These are phyloP conservation scores for Pisolithus microcarpus DNA, from an alignment of 768 basidiomycete genomes.

Conservation along the genomic window DNA sequence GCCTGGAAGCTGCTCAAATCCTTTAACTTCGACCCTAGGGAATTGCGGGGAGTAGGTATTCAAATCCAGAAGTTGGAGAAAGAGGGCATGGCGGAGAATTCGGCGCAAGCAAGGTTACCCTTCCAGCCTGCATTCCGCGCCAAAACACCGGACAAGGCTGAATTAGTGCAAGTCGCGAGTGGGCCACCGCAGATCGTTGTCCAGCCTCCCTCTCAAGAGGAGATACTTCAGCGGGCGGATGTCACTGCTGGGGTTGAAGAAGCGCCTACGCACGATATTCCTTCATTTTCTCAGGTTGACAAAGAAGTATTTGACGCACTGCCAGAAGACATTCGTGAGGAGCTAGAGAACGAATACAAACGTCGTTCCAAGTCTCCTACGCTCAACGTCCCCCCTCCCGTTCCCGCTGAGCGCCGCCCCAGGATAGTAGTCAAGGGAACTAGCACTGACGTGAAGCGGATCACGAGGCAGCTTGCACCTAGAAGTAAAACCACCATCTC, in stretches of 20 bases:
- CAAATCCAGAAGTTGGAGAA: constrained; percentile 85
- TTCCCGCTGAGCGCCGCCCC: constrained; percentile 12
- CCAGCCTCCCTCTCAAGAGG: constrained; percentile 30
- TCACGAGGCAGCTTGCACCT: constrained; percentile 59
- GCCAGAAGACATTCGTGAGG: constrained; percentile 60
- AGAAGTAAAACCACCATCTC: constrained; percentile 37
- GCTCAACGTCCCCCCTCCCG: constrained; percentile 10
- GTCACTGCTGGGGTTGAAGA: constrained; percentile 1
- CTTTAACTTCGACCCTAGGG: constrained; percentile 73
- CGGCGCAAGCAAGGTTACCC: constrained; percentile 49
- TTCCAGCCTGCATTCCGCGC: constrained; percentile 37
- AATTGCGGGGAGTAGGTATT: constrained; percentile 88
- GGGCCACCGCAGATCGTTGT: constrained; percentile 17
- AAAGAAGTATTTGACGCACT: constrained; percentile 61
- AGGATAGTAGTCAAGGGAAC: constrained; percentile 27
- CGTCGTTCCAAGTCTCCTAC: constrained; percentile 51
- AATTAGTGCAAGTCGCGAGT: background rate
- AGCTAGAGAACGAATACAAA: constrained; percentile 60
- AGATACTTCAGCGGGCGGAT: constrained; percentile 4
- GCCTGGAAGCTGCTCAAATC: constrained; percentile 70
- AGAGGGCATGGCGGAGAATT: constrained; percentile 30
- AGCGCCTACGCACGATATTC: constrained; percentile 33
- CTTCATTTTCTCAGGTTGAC: constrained; percentile 73
- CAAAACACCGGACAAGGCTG: background rate
- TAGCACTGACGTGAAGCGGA: constrained; percentile 48